Evolutionary conservation across 139 green algal genomes (phyloP), one percentile per base, ranked within the genome.

Genomic region (Chlamydomonas incerta): DNA sequence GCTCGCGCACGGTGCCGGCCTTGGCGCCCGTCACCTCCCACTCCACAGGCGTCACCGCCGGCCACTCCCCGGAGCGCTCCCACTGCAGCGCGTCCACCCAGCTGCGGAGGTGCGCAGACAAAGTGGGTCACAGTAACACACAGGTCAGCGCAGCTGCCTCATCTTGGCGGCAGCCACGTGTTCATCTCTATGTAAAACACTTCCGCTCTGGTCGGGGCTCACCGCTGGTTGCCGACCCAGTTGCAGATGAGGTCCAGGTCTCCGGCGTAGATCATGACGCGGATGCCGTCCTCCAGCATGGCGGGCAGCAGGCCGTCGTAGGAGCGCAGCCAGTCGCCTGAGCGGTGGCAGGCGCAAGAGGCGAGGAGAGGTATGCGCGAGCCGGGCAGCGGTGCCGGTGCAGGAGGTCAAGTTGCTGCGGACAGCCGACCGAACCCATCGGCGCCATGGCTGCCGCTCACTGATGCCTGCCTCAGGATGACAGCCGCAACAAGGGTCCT

Each of bases 181-280:
- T n/a, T n/a, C n/a, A n/a, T n/a, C n/a, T n/a, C n/a, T n/a, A n/a
- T n/a, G n/a, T n/a, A n/a, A n/a, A n/a, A n/a, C n/a, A n/a, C n/a
- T n/a, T n/a, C n/a, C n/a, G n/a, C n/a, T n/a, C n/a, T n/a, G n/a
- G n/a, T n/a, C n/a, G n/a, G n/a, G n/a, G n/a, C n/a, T n/a, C 75
- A 92, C 37, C 77, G 37, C 24, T 86, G 31, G 82, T 94, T 93
- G 37, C 91, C 91, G 23, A 93, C 52, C 81, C 88, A 96, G 89
- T 96, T 96, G 91, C 94, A 98, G 74, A 98, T 98, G 34, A 97
- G 88, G 87, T 98, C 95, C 84, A 93, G 74, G 34, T 93, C 88
- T 10, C 93, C 79, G 2, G 92, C 95, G 88, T 97, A 97, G 50
- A 99, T 95, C 88, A 97, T 93, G 3, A 96, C 95, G 0, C 90